Percentiles rank a stretch among this genome's conserved stretches.
phyloP scores from a whole-genome alignment of 192 early-diverging fungal species.

The Allomyces javanicus region DNA sequence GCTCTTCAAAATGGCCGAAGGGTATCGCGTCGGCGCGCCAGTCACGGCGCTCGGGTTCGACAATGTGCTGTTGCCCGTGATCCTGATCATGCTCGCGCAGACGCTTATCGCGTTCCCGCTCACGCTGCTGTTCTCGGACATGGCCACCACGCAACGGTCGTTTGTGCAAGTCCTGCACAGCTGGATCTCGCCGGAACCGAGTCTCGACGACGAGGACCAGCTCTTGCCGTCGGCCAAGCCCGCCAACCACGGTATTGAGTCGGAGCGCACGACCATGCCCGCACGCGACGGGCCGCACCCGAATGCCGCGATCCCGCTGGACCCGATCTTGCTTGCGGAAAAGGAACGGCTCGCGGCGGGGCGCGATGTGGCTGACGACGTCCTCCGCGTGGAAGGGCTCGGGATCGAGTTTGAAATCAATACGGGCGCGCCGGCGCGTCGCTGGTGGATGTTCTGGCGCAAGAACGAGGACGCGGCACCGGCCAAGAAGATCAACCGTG shows the following conservation, averaged over 20 bases:
- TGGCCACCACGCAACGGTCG: not conserved
- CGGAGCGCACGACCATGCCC: not conserved
- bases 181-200: too few species aligned
- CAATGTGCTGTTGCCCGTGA: not conserved
- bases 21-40: not conserved
- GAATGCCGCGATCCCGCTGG: not conserved
- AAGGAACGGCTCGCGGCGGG: not conserved
- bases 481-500: slow-evolving; percentile 10
- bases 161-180: too few species aligned
- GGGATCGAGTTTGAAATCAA: slow-evolving; percentile 7
- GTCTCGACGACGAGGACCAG: not conserved
- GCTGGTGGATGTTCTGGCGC: not conserved
- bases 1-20: not conserved
- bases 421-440: not conserved
- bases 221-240: not conserved
- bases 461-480: not conserved
- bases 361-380: slow-evolving; percentile 5
- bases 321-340: not conserved
- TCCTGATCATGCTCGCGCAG: not conserved
- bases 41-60: not conserved
- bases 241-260: not conserved
- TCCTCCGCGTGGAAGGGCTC: slow-evolving; percentile 13
- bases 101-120: not conserved
- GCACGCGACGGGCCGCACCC: not conserved
- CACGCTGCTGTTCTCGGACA: not conserved